Evolutionary conservation across 345 rosid genomes (phyloP), one percentile per base, ranked within the genome.

Genomic region (Brassica nigra): DNA sequence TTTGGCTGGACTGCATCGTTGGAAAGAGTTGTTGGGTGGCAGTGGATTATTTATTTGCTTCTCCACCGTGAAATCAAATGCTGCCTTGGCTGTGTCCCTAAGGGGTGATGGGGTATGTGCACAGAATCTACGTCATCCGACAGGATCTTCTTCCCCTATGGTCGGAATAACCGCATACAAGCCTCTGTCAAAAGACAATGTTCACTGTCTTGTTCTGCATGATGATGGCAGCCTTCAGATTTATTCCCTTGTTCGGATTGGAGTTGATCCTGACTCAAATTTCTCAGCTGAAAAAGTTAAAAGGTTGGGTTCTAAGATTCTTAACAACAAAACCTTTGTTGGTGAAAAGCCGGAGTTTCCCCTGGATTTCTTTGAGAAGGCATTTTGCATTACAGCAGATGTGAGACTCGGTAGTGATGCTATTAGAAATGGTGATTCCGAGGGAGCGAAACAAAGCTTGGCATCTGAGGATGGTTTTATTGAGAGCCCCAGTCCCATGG

Each of bases 221-320:
- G 99, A 95, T 79, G 99, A 95, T 84, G 98, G 99, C 74, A 95
- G 99, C 88, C 96, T 95, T 81, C 99, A 93, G 76, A 95, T 95
- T 86, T 93, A 93, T 84, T 87, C 90, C 59, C 88, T 90, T 79
- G 83, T 79, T 78, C 88, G 91, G 12, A 64, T 74, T 31, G 98
- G 90, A 82, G 77, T 77, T 79, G 97, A 93, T 87, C 71, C 85
- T 74, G 78, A 80, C 77, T 83, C 89, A 76, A 89, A 81, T 91
- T 88, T 85, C 70, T 81, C 90, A 36, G 89, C 90, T 62, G 97
- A 95, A 84, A 93, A 89, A 73, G 92, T 95, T 30, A 90, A 93
- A 80, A 93, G 89, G 72, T 82, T 95, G 84, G 93, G 98, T 73
- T 84, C 92, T 77, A 91, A 89, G 80, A 93, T 95, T 77, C 97